These are phyloP conservation scores for Aspergillus wentii DNA, from an alignment of 495 filamentous ascomycete species.

Conservation along the genomic window DNA sequence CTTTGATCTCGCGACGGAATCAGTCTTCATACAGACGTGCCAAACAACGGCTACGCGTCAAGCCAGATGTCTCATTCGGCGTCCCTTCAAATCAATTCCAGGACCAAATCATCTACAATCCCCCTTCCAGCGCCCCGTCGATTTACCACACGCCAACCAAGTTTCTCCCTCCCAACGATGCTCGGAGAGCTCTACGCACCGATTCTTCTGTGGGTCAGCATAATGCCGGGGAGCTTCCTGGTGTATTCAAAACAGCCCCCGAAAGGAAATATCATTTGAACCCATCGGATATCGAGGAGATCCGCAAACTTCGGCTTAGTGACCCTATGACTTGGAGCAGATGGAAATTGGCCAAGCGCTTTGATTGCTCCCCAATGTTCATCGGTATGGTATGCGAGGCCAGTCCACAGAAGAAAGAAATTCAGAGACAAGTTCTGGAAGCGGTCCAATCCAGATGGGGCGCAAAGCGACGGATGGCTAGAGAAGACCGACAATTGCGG, in stretches of 20 bases:
- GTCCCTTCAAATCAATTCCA: conserved; percentile 33
- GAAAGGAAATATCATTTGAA: conserved; percentile 75
- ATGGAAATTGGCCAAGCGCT: conserved; percentile 62
- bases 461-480: conserved; percentile 59
- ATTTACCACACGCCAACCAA: conserved; percentile 83
- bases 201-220: conserved; percentile 13
- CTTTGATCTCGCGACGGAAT: conserved; percentile 42
- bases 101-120: conserved; percentile 87
- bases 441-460: conserved; percentile 70
- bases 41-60: conserved; percentile 65
- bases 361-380: conserved; percentile 72
- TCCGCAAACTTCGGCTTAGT: conserved; percentile 58
- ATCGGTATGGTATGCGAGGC: conserved; percentile 53
- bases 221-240: conserved; percentile 42
- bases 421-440: conserved; percentile 52
- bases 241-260: conserved; percentile 46
- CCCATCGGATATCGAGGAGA: conserved; percentile 69
- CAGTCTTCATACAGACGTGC: conserved; percentile 68
- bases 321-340: conserved; percentile 74
- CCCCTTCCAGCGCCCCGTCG: conserved; percentile 76
- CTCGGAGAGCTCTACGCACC: conserved; percentile 54
- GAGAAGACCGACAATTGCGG: conserved; percentile 68
- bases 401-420: conserved; percentile 41
- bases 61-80: conserved; percentile 68
- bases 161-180: conserved; percentile 80